phyloP scores from a whole-genome alignment of 1,139 yeast genomes.

The Saccharomyces hybrid region DNA sequence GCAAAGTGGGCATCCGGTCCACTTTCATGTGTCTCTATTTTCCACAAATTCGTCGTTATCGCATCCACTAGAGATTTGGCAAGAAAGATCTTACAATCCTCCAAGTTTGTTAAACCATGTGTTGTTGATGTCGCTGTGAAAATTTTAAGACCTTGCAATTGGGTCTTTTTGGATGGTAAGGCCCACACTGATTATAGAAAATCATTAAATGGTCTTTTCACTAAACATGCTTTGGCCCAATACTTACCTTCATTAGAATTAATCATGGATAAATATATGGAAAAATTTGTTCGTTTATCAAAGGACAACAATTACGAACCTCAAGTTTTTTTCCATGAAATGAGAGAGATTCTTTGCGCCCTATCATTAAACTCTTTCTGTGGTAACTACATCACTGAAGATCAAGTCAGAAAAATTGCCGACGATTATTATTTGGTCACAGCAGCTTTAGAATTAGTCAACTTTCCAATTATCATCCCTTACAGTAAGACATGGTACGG shows the following conservation, averaged over 20 bases:
- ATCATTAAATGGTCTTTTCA: slow-evolving; percentile 81
- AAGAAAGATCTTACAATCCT: slow-evolving; percentile 78
- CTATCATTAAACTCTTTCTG: slow-evolving; percentile 87
- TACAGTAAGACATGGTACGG: slow-evolving; percentile 98
- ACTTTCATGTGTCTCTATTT: slow-evolving; percentile 88
- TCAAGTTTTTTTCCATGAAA: slow-evolving; percentile 75
- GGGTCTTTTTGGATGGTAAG: slow-evolving; percentile 97
- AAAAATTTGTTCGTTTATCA: slow-evolving; percentile 51
- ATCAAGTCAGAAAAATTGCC: slow-evolving; percentile 76
- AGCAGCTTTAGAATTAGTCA: slow-evolving; percentile 91
- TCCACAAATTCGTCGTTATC: slow-evolving; percentile 94
- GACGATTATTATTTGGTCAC: slow-evolving; percentile 88
- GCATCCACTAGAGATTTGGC: slow-evolving; percentile 88
- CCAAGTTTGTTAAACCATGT: slow-evolving; percentile 88
- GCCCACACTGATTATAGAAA: slow-evolving; percentile 89
- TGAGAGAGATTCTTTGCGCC: slow-evolving; percentile 94
- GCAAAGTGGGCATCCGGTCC: slow-evolving; percentile 95
- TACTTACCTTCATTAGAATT: slow-evolving; percentile 80
- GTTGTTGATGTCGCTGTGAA: slow-evolving; percentile 94
- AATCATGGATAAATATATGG: slow-evolving; percentile 74
- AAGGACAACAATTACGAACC: slow-evolving; percentile 47
- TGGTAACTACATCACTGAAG: slow-evolving; percentile 88
- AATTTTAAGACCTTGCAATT: slow-evolving; percentile 86
- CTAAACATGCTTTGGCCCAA: slow-evolving; percentile 70
- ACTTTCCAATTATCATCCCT: slow-evolving; percentile 93